Percentiles rank a stretch among this genome's conserved stretches.
Conservation (phyloP, 306 rosid genomes). For the Vigna mungo region DNA sequence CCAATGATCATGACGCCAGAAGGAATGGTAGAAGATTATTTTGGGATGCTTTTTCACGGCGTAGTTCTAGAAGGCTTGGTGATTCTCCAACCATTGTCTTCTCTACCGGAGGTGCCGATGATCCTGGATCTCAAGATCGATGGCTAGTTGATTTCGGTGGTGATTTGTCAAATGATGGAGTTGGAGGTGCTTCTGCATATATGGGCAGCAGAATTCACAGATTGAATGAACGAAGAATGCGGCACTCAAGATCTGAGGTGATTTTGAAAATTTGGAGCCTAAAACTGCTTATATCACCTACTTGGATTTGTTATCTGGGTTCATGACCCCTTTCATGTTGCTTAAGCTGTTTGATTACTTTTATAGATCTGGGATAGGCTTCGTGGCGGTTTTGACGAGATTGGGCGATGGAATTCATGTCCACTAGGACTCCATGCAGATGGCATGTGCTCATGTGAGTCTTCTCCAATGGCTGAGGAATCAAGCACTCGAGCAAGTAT, state of each 20-base stretch:
- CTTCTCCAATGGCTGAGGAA: slow-evolving; percentile 67
- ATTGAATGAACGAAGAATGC: slow-evolving; percentile 64
- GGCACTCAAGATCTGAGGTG: slow-evolving; percentile 91
- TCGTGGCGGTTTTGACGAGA: slow-evolving; percentile 80
- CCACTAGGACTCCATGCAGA: slow-evolving; percentile 88
- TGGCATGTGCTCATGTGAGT: slow-evolving; percentile 88
- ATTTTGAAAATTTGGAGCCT: slow-evolving; percentile 43
- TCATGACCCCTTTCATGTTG: slow-evolving; percentile 27
- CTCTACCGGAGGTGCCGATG: slow-evolving; percentile 70
- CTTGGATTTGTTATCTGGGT: slow-evolving; percentile 34
- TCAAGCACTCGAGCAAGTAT: slow-evolving; percentile 91
- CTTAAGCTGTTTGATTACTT: slow-evolving; percentile 45
- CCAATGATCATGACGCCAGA: slow-evolving; percentile 69
- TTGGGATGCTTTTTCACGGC: slow-evolving; percentile 91
- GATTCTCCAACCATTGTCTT: slow-evolving; percentile 79
- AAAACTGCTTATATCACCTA: slow-evolving; percentile 30
- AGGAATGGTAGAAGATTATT: slow-evolving; percentile 83
- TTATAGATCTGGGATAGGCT: slow-evolving; percentile 93
- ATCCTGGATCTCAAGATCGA: slow-evolving; percentile 73
- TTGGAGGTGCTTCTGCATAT: slow-evolving; percentile 64
- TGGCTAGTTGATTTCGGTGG: slow-evolving; percentile 95
- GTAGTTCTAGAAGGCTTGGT: slow-evolving; percentile 81
- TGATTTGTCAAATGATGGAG: slow-evolving; percentile 67
- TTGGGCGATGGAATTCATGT: slow-evolving; percentile 69
- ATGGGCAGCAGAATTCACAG: slow-evolving; percentile 70